Conservation (phyloP, 2,329 filamentous ascomycete species). For the Moelleriella libera region DNA sequence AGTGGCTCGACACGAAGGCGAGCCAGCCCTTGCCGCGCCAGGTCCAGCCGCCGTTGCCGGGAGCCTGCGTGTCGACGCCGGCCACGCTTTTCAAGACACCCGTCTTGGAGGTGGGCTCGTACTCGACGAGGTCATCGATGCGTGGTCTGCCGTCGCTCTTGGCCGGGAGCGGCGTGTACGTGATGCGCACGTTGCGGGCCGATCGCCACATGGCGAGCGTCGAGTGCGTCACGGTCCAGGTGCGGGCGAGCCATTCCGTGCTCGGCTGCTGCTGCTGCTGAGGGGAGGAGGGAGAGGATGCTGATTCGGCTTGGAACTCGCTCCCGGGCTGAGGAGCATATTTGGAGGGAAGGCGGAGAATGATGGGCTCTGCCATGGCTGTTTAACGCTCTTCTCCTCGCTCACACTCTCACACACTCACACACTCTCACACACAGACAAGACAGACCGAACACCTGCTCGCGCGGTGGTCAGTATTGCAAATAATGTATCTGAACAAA, state of each 20-base stretch:
- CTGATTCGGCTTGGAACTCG: too few relatives aligned
- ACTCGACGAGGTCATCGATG: slow-evolving; percentile 61
- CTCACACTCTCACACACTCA: too few relatives aligned
- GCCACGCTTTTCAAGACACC: slow-evolving; percentile 43
- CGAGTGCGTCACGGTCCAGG: slow-evolving; percentile 63
- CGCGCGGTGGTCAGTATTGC: too few relatives aligned
- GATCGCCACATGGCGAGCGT: slow-evolving; percentile 70
- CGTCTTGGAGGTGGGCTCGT: slow-evolving; percentile 38
- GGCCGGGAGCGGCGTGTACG: slow-evolving; percentile 44
- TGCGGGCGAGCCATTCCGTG: slow-evolving; percentile 46
- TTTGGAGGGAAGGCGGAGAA: slow-evolving; percentile 29
- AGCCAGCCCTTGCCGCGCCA: slow-evolving; percentile 72
- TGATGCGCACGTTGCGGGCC: slow-evolving; percentile 68
- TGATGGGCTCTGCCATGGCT: slow-evolving; percentile 9
- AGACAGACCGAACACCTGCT: too few relatives aligned
- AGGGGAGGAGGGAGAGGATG: too few relatives aligned
- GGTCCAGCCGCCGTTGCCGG: slow-evolving; percentile 40
- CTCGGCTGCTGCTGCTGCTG: too few relatives aligned
- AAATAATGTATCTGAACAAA: too few relatives aligned
- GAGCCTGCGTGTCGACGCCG: slow-evolving; percentile 44
- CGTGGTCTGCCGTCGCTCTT: slow-evolving; percentile 24
- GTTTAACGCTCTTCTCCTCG: background rate
- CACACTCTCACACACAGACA: too few relatives aligned
- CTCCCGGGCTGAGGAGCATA: too few relatives aligned
- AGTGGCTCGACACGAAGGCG: slow-evolving; percentile 57